phyloP scores from a whole-genome alignment of 2,329 filamentous ascomycete species.

The Arthrobotrys sinensis region DNA sequence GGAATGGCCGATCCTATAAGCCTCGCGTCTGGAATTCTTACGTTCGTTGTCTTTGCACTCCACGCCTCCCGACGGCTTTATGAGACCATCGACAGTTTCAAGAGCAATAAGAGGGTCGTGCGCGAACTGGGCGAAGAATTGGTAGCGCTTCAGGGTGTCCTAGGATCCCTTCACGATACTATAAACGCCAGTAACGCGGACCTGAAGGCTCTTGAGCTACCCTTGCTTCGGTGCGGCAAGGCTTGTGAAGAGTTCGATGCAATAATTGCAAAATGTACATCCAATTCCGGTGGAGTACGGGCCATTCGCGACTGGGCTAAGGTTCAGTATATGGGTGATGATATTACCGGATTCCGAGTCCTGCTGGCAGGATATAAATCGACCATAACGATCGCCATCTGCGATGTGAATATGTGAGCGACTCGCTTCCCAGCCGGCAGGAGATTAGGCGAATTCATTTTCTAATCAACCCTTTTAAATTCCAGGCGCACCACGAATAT shows the following conservation, averaged over 20 bases:
- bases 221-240: constrained; percentile 68
- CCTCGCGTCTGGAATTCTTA: constrained; percentile 67
- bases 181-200: constrained; percentile 64
- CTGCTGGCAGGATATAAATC: constrained; percentile 69
- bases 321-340: constrained; percentile 69
- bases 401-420: constrained; percentile 68
- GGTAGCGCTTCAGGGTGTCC: constrained; percentile 67
- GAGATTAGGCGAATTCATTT: constrained; percentile 44
- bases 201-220: constrained; percentile 66
- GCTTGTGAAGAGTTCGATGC: constrained; percentile 69
- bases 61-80: constrained; percentile 67
- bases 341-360: constrained; percentile 68
- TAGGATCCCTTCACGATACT: constrained; percentile 66
- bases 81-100: constrained; percentile 67
- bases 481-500: constrained; percentile 65
- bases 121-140: constrained; percentile 69
- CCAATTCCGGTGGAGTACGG: constrained; percentile 66
- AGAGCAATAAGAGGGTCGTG: constrained; percentile 67
- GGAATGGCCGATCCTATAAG: constrained; percentile 65
- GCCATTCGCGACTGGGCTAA: constrained; percentile 70
- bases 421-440: constrained; percentile 35
- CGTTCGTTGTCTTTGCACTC: constrained; percentile 68
- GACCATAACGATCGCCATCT: constrained; percentile 68
- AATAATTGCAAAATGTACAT: constrained; percentile 67
- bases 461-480: constrained; percentile 27